phyloP scores from a whole-genome alignment of 2,329 filamentous ascomycete species.

The Fonsecaea pedrosoi region DNA sequence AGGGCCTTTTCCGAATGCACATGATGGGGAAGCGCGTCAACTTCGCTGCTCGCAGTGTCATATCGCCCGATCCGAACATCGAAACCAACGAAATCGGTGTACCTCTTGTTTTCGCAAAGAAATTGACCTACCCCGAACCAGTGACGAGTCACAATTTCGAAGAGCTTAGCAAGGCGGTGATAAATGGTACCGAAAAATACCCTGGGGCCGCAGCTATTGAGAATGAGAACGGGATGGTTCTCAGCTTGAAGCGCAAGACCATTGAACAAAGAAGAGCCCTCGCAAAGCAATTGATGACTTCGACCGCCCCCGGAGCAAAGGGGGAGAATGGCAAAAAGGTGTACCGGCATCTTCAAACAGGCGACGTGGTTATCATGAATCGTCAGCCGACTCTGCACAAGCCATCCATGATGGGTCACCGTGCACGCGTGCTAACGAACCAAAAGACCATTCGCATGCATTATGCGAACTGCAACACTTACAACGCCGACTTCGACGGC shows the following conservation, averaged over 20 bases:
- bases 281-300: conserved; percentile 90
- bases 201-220: conserved; percentile 94
- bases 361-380: conserved; percentile 98
- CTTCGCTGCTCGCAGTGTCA: conserved; percentile 95
- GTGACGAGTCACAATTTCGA: conserved; percentile 97
- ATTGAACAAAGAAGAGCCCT: conserved; percentile 85
- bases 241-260: conserved; percentile 85
- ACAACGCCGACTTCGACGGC: conserved; percentile 98
- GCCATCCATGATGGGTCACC: conserved; percentile 98
- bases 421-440: conserved; percentile 86
- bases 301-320: conserved; percentile 74
- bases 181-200: conserved; percentile 93
- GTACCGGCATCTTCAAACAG: conserved; percentile 91
- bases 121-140: conserved; percentile 94
- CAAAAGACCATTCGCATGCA: conserved; percentile 99
- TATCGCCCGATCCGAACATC: conserved; percentile 97
- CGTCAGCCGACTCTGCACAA: conserved; percentile 97
- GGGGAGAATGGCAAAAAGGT: conserved; percentile 93
- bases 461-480: conserved; percentile 99
- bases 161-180: conserved; percentile 92
- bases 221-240: conserved; percentile 90
- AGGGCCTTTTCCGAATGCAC: conserved; percentile 96
- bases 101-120: conserved; percentile 95
- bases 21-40: conserved; percentile 99
- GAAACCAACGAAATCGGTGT: conserved; percentile 99